Percentiles rank a stretch among this genome's conserved stretches.
Evolutionary conservation across 495 filamentous ascomycete species (phyloP).

Genomic region (Lepidopterella palustris): DNA sequence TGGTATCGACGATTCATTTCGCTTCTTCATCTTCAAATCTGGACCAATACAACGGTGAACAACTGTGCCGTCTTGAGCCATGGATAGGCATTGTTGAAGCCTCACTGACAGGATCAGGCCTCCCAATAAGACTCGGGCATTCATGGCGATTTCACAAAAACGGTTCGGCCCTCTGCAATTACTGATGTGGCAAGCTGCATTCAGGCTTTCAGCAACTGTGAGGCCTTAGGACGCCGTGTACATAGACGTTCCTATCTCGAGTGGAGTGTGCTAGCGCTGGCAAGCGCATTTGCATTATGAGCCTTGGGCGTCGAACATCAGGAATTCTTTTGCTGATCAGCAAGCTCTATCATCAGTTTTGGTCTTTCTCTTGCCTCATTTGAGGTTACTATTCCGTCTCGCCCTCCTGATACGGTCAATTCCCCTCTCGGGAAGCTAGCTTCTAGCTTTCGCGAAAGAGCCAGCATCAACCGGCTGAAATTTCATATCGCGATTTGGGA

Average conservation of each 20-base stretch:
- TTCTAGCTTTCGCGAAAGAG: no score
- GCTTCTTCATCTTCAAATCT: not conserved
- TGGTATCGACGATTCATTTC: not conserved
- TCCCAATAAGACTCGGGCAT: not conserved
- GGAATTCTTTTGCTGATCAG: not conserved
- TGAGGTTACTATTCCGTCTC: not conserved
- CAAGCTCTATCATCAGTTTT: not conserved
- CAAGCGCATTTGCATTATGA: not conserved
- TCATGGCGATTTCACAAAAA: not conserved
- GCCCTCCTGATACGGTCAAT: not conserved
- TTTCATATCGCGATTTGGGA: no score
- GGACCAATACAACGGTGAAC: not conserved
- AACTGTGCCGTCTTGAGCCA: not conserved
- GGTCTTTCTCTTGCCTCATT: not conserved
- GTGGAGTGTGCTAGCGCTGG: not conserved
- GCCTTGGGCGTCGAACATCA: not conserved
- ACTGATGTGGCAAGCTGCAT: no score
- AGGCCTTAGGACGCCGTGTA: no score
- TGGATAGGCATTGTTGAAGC: not conserved
- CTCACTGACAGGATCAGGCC: not conserved
- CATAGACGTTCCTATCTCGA: no score
- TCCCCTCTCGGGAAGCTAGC: not conserved
- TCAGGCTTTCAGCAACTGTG: no score
- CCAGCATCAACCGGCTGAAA: no score
- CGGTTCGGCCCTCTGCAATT: no score